Base-by-base conservation (phyloP, 192 early-diverging fungal species). In the Coemansia sp. region DNA sequence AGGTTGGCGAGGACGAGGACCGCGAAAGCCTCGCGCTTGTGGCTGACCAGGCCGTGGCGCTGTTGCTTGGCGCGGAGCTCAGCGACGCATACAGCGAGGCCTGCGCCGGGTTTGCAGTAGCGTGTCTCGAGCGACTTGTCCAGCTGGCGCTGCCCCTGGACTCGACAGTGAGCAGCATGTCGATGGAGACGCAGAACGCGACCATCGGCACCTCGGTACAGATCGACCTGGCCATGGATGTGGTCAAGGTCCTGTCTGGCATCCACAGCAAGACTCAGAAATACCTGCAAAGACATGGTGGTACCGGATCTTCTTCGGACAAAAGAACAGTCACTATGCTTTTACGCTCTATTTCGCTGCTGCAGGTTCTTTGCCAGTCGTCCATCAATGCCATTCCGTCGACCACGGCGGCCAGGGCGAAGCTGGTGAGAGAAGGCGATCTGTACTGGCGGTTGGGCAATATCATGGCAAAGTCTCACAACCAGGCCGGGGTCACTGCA, bases 61-160 rank as follows among this genome's bases (percentile, higher is more conserved):
- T 36, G 28, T 52, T 81, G 28, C 29, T 49, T n/a, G 4, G 10
- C 1, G 11, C 49, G 11, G 60, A 61, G 18, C 4, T 38, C 3
- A 40, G 20, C 14, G 51, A 29, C 3, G 29, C 18, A 8, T 67
- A 71, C 32, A 25, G 61, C 29, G 33, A 22, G 25, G 48, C 67
- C 2, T 73, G 67, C 18, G 70, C 73, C 7, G 78, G 76, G 50
- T 59, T 81, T 28, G 12, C 76, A 28, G 69, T 72, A 12, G 67
- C 56, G 4, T 65, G 70, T 8, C 42, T 63, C 11, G 78, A 81
- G 59, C 69, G 70, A 1, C 52, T 76, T 4, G 36, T 81, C 6
- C 63, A 73, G 4, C 62, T 81, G 11, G 73, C 78, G 0, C 36
- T 78, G 33, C 67, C 67, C 5, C 42, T 67, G n/a, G 48, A 58